Conservation (phyloP, 495 filamentous ascomycete species). For the Neurospora sp. region DNA sequence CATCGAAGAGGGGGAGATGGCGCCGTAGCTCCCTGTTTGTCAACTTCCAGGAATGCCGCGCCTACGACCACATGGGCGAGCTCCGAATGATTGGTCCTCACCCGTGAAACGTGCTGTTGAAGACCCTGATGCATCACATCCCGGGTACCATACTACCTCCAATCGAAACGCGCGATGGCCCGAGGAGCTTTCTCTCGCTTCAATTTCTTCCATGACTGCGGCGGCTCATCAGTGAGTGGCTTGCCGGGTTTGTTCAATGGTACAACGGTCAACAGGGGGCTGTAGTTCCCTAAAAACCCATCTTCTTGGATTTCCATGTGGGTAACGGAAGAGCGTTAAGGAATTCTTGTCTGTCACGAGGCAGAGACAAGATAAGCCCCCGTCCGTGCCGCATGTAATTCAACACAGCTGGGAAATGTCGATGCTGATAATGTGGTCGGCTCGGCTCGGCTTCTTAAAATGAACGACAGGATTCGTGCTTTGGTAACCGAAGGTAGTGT, state of each 20-base stretch:
- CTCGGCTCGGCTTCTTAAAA: neutral
- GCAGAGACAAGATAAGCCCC: neutral
- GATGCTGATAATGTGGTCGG: neutral
- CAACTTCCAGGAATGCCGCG: neutral
- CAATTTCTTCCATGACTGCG: neutral
- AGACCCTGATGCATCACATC: neutral
- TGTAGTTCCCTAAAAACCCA: neutral
- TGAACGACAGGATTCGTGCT: neutral
- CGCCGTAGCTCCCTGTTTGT: neutral
- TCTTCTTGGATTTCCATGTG: neutral
- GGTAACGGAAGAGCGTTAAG: neutral
- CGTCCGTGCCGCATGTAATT: neutral
- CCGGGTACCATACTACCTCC: neutral
- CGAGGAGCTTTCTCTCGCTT: neutral
- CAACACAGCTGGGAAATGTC: neutral
- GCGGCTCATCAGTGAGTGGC: neutral
- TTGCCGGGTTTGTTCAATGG: neutral
- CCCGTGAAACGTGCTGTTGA: neutral
- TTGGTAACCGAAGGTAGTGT: neutral
- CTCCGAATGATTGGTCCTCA: neutral
- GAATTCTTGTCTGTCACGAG: neutral
- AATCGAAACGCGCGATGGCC: neutral
- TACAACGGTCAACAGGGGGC: neutral
- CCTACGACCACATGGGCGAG: neutral
- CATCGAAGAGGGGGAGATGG: neutral